Evolutionary conservation across 768 basidiomycete genomes (phyloP).

Genomic region (Suillus subluteus): DNA sequence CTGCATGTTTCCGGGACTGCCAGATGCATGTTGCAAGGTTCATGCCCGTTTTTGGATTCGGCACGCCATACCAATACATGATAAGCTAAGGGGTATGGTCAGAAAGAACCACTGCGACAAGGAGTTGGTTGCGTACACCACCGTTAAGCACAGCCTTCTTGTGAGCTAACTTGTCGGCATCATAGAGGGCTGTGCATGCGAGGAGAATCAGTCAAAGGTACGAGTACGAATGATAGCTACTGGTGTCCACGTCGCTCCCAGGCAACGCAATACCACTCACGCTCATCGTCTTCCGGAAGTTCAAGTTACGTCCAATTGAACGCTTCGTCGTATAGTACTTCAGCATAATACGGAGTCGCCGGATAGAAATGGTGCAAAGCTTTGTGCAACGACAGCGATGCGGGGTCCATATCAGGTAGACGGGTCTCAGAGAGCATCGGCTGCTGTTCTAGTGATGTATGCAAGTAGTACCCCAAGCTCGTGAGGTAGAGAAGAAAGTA

Average conservation of each 20-base stretch:
- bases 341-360: slow-evolving; percentile 60
- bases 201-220: not conserved
- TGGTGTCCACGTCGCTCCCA: slow-evolving; percentile 71
- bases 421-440: slow-evolving; percentile 70
- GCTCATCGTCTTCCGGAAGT: slow-evolving; percentile 69
- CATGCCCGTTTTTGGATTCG: slow-evolving; percentile 70
- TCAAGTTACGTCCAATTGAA: slow-evolving; percentile 87
- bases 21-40: slow-evolving; percentile 97
- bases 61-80: slow-evolving; percentile 94
- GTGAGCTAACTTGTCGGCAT: slow-evolving; percentile 85
- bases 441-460: slow-evolving; percentile 35
- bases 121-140: slow-evolving; percentile 56
- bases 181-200: slow-evolving; percentile 67
- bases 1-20: slow-evolving; percentile 85
- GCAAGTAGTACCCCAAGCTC: slow-evolving; percentile 31
- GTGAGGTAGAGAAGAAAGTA: slow-evolving; percentile 75
- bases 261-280: slow-evolving; percentile 89
- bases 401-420: slow-evolving; percentile 84
- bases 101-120: slow-evolving; percentile 9
- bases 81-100: slow-evolving; percentile 55
- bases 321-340: slow-evolving; percentile 64
- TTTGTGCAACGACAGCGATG: slow-evolving; percentile 82
- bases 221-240: slow-evolving; percentile 22
- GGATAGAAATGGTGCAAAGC: slow-evolving; percentile 81
- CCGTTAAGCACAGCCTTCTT: slow-evolving; percentile 91